Conservation (phyloP, 2,329 filamentous ascomycete genomes). For the Pseudopithomyces chartarum region DNA sequence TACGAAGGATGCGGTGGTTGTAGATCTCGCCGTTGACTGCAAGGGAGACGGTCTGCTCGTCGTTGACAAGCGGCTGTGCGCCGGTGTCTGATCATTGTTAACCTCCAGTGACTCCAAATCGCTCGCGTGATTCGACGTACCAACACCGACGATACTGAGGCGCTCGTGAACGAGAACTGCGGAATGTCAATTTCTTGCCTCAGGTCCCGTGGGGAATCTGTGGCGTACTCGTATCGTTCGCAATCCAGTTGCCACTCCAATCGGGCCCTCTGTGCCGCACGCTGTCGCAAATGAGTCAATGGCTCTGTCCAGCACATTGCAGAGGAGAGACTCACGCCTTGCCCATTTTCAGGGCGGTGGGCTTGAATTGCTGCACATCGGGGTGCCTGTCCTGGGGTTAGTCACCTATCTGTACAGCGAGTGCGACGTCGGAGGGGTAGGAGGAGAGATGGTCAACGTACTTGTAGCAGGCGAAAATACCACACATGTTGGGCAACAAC, state of each 20-base stretch:
- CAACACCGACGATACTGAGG: conserved; percentile 95
- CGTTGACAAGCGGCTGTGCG: conserved; percentile 92
- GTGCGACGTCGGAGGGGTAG: conserved; percentile 18
- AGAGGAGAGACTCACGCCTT: conserved; percentile 74
- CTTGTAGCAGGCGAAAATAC: conserved; percentile 95
- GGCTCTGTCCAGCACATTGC: conserved; percentile 7
- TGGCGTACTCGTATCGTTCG: conserved; percentile 82
- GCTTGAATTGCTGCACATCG: conserved; percentile 95
- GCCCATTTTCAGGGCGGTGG: conserved; percentile 87
- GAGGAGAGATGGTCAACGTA: conserved; percentile 47
- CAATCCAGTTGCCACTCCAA: conserved; percentile 95
- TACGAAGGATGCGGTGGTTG: conserved; percentile 95
- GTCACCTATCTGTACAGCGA: conserved; percentile 26
- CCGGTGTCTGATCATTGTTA: conserved; percentile 72
- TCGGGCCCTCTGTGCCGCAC: conserved; percentile 96
- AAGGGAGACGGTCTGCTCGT: conserved; percentile 84
- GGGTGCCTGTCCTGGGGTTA: conserved; percentile 66
- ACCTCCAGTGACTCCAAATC: conserved; percentile 7
- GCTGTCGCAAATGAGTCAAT: conserved; percentile 57
- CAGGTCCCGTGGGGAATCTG: neutral
- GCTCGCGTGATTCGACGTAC: conserved; percentile 58
- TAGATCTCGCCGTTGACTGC: conserved; percentile 99
- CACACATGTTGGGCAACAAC: conserved; percentile 73
- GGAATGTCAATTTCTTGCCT: conserved; percentile 24
- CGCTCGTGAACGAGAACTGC: conserved; percentile 90